These are phyloP conservation scores for Coniochaeta sp. DNA, from an alignment of 2,329 filamentous ascomycete genomes.

Conservation along the genomic window DNA sequence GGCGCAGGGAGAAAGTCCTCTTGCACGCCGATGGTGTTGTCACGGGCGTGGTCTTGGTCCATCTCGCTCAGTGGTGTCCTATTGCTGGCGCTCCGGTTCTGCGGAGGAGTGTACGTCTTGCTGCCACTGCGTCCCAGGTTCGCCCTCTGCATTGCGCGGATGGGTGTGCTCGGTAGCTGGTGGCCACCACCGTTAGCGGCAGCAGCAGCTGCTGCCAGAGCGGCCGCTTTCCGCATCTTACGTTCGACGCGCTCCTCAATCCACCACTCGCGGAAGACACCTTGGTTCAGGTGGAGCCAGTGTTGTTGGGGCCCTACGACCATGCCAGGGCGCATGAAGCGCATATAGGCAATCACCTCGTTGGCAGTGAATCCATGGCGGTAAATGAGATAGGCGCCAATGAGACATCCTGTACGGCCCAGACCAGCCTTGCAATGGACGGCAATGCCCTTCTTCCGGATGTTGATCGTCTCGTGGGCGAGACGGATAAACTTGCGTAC, in stretches of 20 bases:
- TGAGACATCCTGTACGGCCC: constrained; percentile 89
- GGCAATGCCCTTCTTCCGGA: constrained; percentile 86
- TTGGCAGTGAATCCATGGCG: constrained; percentile 95
- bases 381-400: constrained; percentile 97
- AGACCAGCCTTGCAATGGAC: constrained; percentile 98
- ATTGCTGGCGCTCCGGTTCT: constrained; percentile 60
- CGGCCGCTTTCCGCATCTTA: constrained; percentile 53
- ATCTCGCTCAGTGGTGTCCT: constrained; percentile 91
- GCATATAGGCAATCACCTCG: constrained; percentile 96
- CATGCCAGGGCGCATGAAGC: constrained; percentile 98
- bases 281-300: constrained; percentile 97
- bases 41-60: constrained; percentile 58
- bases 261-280: constrained; percentile 98
- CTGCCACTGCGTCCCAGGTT: constrained; percentile 52
- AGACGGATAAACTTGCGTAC: constrained; percentile 93
- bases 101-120: constrained; percentile 77
- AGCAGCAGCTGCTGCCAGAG: constrained; percentile 33
- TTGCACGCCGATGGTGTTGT: constrained; percentile 56
- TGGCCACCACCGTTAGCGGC: constrained; percentile 18
- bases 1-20: constrained; percentile 92
- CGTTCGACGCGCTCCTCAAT: constrained; percentile 77
- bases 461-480: constrained; percentile 87
- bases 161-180: constrained; percentile 48
- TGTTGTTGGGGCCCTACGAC: constrained; percentile 98
- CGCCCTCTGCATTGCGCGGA: constrained; percentile 54